Base-by-base conservation (phyloP, 2,329 filamentous ascomycete species). In the Penicillium sp. region DNA sequence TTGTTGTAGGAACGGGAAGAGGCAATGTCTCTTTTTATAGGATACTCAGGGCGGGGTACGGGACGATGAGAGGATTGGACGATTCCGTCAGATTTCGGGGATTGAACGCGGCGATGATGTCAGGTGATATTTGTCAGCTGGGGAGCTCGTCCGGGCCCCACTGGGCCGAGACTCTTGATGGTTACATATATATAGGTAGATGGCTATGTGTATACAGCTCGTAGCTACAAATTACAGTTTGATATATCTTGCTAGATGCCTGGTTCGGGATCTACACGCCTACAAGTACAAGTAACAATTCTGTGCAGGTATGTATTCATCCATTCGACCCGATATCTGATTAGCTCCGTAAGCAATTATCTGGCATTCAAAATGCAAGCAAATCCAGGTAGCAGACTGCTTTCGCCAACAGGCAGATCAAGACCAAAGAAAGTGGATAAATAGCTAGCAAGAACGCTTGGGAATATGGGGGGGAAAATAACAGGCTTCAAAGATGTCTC, bases 1-100 rank as follows among this genome's bases (percentile, higher is more conserved):
- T 40, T 24, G 20, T 26, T 26, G 49, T 8, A 6, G 29, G n/a
- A 34, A 24, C 78, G 7, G 83, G 80, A 11, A 31, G 44, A 58
- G 60, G 51, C 53, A 47, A 16, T 45, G 53, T 57, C 53, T 62
- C 60, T 59, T 59, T 60, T 31, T 43, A 43, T 50, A 40, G 22
- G 13, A 50, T 50, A 53, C 37, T 37, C 11, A n/a, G 44, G 42
- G 43, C 32, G 44, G n/a, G 22, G 45, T 38, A 38, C 13, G 20
- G 10, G 13, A 2, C 34, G 39, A 24, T 20, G 26, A 31, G 45
- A n/a, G 44, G 44, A 48, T 38, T 47, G 43, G 50, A 18, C 14
- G 11, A 34, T 48, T 44, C 20, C 26, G 22, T 22, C 42, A 48
- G 32, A 14, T 48, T 51, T 56, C 43, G 45, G 50, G 50, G 50